Percentiles rank a stretch among this genome's conserved stretches.
Conservation (phyloP, 2,329 filamentous ascomycete genomes). For the Curvularia hawaiiensis region DNA sequence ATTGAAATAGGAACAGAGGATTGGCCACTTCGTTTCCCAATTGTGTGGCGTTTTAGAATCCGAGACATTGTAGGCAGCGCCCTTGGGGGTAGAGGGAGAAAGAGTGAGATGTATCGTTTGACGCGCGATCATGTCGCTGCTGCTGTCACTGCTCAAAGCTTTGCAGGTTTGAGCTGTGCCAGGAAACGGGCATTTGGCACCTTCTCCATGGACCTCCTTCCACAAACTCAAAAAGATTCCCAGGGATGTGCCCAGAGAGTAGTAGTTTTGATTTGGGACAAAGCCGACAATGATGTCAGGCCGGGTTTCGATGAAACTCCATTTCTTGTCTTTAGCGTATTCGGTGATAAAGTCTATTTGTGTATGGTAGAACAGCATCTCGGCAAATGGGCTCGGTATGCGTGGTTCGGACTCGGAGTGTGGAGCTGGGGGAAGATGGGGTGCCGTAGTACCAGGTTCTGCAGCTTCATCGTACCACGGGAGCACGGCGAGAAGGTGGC, state of each 20-base stretch:
- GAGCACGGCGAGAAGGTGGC: slow-evolving; percentile 48
- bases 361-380: slow-evolving; percentile 50
- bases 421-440: slow-evolving; percentile 9
- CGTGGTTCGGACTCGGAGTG: slow-evolving; percentile 17
- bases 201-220: slow-evolving; percentile 46
- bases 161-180: slow-evolving; percentile 46
- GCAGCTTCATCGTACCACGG: slow-evolving; percentile 12
- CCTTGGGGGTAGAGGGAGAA: slow-evolving; percentile 42
- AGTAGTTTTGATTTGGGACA: slow-evolving; percentile 49
- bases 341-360: slow-evolving; percentile 47
- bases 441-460: slow-evolving; percentile 9
- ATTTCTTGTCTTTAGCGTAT: slow-evolving; percentile 44
- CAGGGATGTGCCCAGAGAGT: slow-evolving; percentile 43
- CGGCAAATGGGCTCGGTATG: slow-evolving; percentile 36
- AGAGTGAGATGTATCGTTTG: slow-evolving; percentile 50
- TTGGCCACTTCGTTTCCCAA: slow-evolving; percentile 54
- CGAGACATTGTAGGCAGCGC: slow-evolving; percentile 51
- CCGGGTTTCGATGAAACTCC: slow-evolving; percentile 49
- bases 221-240: slow-evolving; percentile 48
- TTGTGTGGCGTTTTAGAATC: slow-evolving; percentile 44
- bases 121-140: slow-evolving; percentile 49
- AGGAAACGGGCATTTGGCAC: slow-evolving; percentile 47
- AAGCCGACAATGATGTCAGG: slow-evolving; percentile 52
- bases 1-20: slow-evolving; percentile 53
- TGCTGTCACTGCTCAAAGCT: slow-evolving; percentile 46